A percentile compares a stretch with the other conserved stretches of the same genome.
phyloP scores from a whole-genome alignment of 768 basidiomycete species.

The Boletellus sp. region DNA sequence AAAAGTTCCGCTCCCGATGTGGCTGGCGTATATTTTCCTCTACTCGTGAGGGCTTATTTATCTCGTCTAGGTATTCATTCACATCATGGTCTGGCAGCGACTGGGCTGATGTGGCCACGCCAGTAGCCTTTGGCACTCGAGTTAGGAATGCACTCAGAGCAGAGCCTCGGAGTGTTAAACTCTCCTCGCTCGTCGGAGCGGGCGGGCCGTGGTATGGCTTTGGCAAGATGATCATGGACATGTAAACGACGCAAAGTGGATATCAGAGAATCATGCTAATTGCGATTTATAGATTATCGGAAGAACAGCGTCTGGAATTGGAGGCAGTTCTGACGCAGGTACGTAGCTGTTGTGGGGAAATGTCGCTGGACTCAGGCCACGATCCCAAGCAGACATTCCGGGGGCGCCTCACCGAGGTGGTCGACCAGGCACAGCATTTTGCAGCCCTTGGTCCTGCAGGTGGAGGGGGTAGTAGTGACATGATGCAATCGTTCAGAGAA shows the following conservation, averaged over 20 bases:
- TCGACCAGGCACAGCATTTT: conserved; percentile 89
- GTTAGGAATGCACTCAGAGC: conserved; percentile 88
- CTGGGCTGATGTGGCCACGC: conserved; percentile 87
- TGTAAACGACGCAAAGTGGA: conserved; percentile 45
- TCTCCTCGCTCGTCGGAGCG: conserved; percentile 80
- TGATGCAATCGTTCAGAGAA: conserved; percentile 77
- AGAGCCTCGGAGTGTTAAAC: conserved; percentile 78
- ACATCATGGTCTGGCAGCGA: conserved; percentile 45
- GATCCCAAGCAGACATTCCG: conserved; percentile 60
- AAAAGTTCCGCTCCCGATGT: conserved; percentile 83
- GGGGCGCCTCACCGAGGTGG: conserved; percentile 68
- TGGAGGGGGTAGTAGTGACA: conserved; percentile 50
- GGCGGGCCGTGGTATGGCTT: conserved; percentile 93
- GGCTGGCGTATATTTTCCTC: conserved; percentile 85
- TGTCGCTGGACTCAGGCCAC: neutral
- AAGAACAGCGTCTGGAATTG: conserved; percentile 68
- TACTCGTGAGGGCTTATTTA: conserved; percentile 52
- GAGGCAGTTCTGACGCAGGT: conserved; percentile 70
- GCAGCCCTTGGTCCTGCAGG: conserved; percentile 63
- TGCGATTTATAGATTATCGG: conserved; percentile 56
- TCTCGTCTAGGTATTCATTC: neutral
- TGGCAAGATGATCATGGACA: conserved; percentile 79
- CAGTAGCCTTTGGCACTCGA: conserved; percentile 67
- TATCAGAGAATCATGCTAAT: neutral
- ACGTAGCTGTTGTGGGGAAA: conserved; percentile 16